Percentiles rank a stretch among this genome's conserved stretches.
Conservation (phyloP, 2,329 filamentous ascomycete species). For the Curvularia sp. region DNA sequence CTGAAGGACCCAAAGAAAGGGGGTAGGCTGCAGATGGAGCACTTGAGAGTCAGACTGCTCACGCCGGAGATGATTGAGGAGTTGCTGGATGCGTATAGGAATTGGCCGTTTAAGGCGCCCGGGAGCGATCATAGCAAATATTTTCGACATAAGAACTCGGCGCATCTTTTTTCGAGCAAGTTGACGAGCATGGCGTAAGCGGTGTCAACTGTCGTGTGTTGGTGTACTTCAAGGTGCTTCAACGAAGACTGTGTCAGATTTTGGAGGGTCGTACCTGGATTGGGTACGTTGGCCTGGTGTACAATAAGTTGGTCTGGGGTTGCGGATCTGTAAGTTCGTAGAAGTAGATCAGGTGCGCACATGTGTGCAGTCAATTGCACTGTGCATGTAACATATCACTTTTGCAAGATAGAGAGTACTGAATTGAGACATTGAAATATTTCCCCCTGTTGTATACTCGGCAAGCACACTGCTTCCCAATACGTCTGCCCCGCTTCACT, state of each 20-base stretch:
- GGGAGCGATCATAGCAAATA: conserved; percentile 34
- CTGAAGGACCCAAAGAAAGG: conserved; percentile 43
- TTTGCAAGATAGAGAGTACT: no score
- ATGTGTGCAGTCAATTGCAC: not conserved
- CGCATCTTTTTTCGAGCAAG: not conserved
- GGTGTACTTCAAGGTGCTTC: not conserved
- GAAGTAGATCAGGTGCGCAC: not conserved
- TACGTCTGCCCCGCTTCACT: not conserved
- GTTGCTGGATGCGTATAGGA: conserved; percentile 39
- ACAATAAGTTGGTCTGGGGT: not conserved
- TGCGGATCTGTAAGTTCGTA: not conserved
- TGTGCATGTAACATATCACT: not conserved
- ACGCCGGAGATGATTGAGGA: conserved; percentile 45
- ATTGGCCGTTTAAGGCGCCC: conserved; percentile 45
- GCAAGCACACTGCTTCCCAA: not conserved
- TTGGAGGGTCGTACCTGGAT: not conserved
- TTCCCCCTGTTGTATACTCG: not conserved
- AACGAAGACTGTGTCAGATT: not conserved
- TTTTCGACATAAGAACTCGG: conserved; percentile 26
- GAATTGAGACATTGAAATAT: not conserved
- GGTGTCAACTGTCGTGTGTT: not conserved
- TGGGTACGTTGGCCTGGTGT: not conserved
- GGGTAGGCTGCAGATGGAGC: conserved; percentile 40
- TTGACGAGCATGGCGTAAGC: not conserved
- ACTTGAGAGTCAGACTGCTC: conserved; percentile 41